Evolutionary conservation across 441 rosid species (phyloP), one percentile per base, ranked within the genome.

Genomic region (Populus tomentosa): DNA sequence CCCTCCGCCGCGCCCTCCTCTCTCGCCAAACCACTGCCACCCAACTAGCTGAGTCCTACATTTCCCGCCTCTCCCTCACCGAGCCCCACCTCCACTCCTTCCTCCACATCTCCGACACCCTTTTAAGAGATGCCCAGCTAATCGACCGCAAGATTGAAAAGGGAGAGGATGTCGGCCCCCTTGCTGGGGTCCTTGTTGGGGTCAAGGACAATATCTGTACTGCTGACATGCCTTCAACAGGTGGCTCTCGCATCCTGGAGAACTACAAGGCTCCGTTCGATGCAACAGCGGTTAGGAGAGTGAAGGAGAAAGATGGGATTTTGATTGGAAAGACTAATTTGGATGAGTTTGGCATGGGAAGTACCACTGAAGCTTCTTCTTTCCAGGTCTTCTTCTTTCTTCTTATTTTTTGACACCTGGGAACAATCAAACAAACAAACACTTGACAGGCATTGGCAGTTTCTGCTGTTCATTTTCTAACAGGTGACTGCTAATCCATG

Each of bases 291-390:
- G 90, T 95, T 46, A 89, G 80, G 85, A 87, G 86, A 83, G 63
- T 90, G 64, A 91, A 87, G 86, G 92, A 89, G 26, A 67, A 80
- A 74, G 95, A 96, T 30, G 97, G 89, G 59, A 90, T 93, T 82
- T 90, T 93, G 69, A 86, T 92, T 62, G 99, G 99, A 7, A 95
- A 93, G 86, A 92, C 99, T 46, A 95, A 95, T 86, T 74, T 95
- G 89, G 99, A 93, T 84, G 98, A 95, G 79, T 95, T 95, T 68
- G 99, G 99, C 5, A 95, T 93, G 99, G 98, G 98, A 36, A 93
- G 97, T 77, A 86, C 96, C 10, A 95, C 99, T 62, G 99, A 95
- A 86, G 88, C 86, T 69, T 95, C 98, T 75, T 94, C 91, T 10
- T 94, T 85, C 85, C 88, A 94, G 97, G 98, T 94, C 82, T 28